Conservation (phyloP, 352 stramenopile genomes). For the Phytopythium oedochilum region DNA sequence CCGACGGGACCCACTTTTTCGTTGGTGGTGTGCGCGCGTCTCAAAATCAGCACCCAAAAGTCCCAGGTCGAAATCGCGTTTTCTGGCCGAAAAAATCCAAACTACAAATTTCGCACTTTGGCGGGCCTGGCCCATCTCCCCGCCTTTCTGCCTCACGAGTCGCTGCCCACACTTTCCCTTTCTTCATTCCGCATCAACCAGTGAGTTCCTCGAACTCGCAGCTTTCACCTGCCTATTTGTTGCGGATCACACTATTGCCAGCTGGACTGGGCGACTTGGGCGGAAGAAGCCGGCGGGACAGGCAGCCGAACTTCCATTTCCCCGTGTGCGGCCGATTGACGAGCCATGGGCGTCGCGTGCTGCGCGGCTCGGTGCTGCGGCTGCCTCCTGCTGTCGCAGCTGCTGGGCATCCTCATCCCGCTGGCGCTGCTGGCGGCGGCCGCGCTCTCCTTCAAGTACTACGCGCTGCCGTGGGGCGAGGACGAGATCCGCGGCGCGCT, state of each 20-base stretch:
- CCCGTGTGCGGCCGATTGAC: neutral
- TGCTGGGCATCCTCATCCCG: slow-evolving; percentile 56
- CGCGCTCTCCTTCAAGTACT: slow-evolving; percentile 63
- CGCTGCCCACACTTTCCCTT: neutral
- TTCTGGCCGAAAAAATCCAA: slow-evolving; percentile 1
- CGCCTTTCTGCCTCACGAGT: neutral
- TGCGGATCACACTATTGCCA: neutral
- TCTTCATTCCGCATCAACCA: neutral
- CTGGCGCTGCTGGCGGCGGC: slow-evolving; percentile 47
- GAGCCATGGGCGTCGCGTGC: slow-evolving; percentile 41
- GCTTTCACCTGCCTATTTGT: neutral
- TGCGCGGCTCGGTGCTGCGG: slow-evolving; percentile 70
- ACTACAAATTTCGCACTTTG: neutral
- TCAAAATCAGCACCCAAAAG: too few relatives aligned
- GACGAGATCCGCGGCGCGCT: slow-evolving; percentile 60
- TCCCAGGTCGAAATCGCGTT: neutral
- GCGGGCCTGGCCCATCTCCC: neutral
- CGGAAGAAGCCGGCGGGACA: neutral
- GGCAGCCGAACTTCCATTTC: neutral
- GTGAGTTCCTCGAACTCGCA: neutral
- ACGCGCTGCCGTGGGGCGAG: slow-evolving; percentile 68
- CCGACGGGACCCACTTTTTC: too few relatives aligned
- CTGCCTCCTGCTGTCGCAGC: slow-evolving; percentile 67
- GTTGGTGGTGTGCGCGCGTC: too few relatives aligned
- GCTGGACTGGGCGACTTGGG: neutral